A percentile compares a stretch with the other conserved stretches of the same genome.
Conservation (phyloP, 345 rosid species). For the Trapa bicornis region DNA sequence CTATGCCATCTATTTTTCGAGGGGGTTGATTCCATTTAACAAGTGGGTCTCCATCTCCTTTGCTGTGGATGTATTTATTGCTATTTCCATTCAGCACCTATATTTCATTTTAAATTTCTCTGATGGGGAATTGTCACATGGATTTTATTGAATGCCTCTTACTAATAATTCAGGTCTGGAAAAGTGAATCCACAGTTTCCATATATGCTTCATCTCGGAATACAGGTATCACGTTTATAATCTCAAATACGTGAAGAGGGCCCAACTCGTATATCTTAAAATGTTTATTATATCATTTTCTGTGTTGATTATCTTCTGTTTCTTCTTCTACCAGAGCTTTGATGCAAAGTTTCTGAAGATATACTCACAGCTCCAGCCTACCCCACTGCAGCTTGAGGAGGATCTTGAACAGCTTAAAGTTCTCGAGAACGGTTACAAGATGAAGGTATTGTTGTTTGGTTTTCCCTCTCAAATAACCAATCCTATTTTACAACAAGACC, state of each 20-base stretch:
- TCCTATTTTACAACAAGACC: background rate
- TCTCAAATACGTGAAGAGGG: background rate
- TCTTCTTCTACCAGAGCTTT: conserved; percentile 42
- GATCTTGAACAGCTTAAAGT: conserved; percentile 97
- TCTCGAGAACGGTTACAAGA: conserved; percentile 90
- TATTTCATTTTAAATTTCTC: background rate
- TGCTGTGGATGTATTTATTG: background rate
- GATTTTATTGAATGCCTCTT: background rate
- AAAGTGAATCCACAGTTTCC: conserved; percentile 70
- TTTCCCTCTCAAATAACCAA: background rate
- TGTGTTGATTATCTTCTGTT: background rate
- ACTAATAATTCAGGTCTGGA: conserved; percentile 45
- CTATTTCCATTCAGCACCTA: background rate
- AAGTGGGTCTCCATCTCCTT: conserved; percentile 38
- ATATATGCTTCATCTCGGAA: conserved; percentile 92
- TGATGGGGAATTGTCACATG: background rate
- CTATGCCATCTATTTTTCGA: conserved; percentile 80
- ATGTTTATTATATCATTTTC: background rate
- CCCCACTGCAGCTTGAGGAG: conserved; percentile 87
- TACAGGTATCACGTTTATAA: conserved; percentile 45
- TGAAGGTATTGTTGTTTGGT: conserved; percentile 47
- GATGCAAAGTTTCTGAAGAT: conserved; percentile 77
- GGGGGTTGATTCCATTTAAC: conserved; percentile 87
- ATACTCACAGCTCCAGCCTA: conserved; percentile 71
- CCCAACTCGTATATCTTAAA: background rate